These are phyloP conservation scores for Hyphopichia wangnamkhiaoensis DNA, from an alignment of 1,139 yeast genomes.

Conservation along the genomic window DNA sequence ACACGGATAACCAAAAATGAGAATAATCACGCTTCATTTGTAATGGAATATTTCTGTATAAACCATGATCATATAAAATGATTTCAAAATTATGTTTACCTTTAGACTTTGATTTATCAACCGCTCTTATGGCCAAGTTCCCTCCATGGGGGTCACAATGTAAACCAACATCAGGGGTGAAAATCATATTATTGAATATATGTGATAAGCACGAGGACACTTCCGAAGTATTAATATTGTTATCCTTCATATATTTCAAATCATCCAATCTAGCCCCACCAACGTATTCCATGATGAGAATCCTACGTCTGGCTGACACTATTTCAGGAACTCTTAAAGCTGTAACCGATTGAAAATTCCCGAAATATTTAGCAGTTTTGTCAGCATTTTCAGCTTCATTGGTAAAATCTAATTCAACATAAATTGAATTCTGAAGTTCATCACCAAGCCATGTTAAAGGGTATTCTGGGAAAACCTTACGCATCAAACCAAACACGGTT, in stretches of 20 bases:
- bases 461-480: constrained; percentile 85
- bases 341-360: constrained; percentile 54
- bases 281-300: constrained; percentile 85
- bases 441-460: constrained; percentile 94
- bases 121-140: constrained; percentile 74
- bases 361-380: constrained; percentile 67
- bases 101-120: constrained; percentile 19
- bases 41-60: constrained; percentile 81
- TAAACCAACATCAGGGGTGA: constrained; percentile 85
- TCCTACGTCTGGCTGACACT: constrained; percentile 63
- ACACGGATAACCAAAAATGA: constrained; percentile 86
- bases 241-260: constrained; percentile 56
- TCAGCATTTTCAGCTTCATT: constrained; percentile 84
- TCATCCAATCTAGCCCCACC: constrained; percentile 85
- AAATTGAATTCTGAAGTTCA: constrained; percentile 82
- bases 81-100: constrained; percentile 84
- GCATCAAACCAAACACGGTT: constrained; percentile 72
- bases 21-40: constrained; percentile 81
- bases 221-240: constrained; percentile 71
- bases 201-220: constrained; percentile 87
- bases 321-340: constrained; percentile 81
- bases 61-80: constrained; percentile 89
- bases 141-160: constrained; percentile 99
- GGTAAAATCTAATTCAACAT: constrained; percentile 82
- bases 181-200: constrained; percentile 91